Evolutionary conservation across 2,329 filamentous ascomycete genomes (phyloP), one percentile per base, ranked within the genome.

Genomic region (Pochonia chlamydosporia): DNA sequence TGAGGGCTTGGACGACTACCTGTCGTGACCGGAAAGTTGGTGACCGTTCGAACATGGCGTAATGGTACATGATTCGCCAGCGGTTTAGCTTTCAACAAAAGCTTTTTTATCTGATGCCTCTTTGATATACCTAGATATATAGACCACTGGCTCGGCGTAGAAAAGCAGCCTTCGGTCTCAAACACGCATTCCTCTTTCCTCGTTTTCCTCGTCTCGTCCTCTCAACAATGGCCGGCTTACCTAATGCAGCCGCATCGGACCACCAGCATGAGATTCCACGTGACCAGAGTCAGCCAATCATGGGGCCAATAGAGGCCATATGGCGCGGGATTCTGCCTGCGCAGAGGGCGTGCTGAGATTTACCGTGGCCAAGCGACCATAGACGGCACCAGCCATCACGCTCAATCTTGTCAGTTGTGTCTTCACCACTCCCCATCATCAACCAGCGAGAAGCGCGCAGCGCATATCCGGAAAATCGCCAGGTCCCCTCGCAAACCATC

Each of bases 401-500:
- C 67, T 64, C 67, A 70, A 73, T 71, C 70, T 72, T 72, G 69
- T 67, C 68, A 59, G 64, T 66, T 70, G 70, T 72, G 70, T 71
- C 70, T 71, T 74, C 71, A 73, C 72, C 70, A 72, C 65, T 73
- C 72, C 71, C 67, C 69, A 71, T 73, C 69, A 71, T 71, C 67
- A 69, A 66, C 59, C 60, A 68, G 70, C 68, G 67, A 74, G 69
- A 48, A 55, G 54, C 49, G 50, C 64, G 73, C n/a, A n/a, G n/a
- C 76, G 75, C 76, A 76, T 76, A 80, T 79, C 75, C 60, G 68
- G 74, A 78, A 77, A 74, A 77, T 78, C 76, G 71, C 74, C 74
- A 73, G 70, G 75, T 73, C 74, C 67, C 72, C 71, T 73, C 71
- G 71, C 72, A 73, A 74, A 73, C 67, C 75, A 80, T 80, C 76